Evolutionary conservation across 202 grass and related monocot genomes (phyloP), one percentile per base, ranked within the genome.

Genomic region (Dendrocalamus latiflorus): DNA sequence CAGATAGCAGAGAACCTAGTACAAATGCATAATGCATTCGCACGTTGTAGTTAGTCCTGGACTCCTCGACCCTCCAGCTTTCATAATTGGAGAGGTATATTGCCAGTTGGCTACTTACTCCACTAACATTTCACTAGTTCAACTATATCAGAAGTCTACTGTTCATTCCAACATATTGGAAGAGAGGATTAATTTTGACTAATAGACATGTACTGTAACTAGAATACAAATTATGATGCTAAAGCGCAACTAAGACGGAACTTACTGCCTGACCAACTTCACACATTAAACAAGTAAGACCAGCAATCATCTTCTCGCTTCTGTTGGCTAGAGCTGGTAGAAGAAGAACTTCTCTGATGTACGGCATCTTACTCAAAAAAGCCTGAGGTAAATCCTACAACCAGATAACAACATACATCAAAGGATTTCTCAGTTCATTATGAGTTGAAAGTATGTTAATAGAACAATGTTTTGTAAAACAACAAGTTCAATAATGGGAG

Each of bases 261-360:
- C 89, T 89, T 92, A 98, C 96, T 67, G 93, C 93, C 57, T 93
- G 96, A 45, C 93, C 93, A 69, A 95, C 86, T 90, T 98, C 96
- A 26, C 87, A 95, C 91, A 95, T 91, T 78, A 98, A 95, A 83
- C 87, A 89, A 82, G 89, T 54, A 67, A 98, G 88, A 79, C 93
- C 93, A 69, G 83, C 76, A 45, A 98, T 89, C 72, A 90, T 89
- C 82, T 98, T 98, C 83, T 93, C 87, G 75, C 76, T 90, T 87
- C 70, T 88, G 43, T 83, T 98, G 34, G 85, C 75, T 82, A 98
- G 59, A 89, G 95, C 91, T 80, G 95, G 92, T 76, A 82, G 55
- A 65, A 98, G 89, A 79, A 98, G 87, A 78, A 85, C 75, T 89
- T 98, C 95, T 84, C 90, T 93, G 34, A 98, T 93, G 74, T 98